Base-by-base conservation (phyloP, 345 rosid species). In the Brassica incana region DNA sequence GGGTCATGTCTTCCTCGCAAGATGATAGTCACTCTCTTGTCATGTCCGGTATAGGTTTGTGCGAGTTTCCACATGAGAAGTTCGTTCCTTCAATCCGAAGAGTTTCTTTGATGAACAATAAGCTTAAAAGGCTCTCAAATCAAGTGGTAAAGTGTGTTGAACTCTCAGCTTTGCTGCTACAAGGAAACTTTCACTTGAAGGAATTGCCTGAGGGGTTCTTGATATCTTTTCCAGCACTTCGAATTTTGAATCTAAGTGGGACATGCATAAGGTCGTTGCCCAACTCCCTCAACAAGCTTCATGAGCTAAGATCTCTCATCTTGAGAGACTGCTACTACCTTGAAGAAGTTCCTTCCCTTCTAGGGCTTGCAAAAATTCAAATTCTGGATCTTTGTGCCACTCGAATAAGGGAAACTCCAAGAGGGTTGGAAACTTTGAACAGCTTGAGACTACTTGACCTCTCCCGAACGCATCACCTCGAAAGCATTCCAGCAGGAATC, bases 41-140 rank as follows among this genome's bases (percentile, higher is more conserved):
- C 75, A 69, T 10, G 35, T 73, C 86, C 67, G 87, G 85, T 4
- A 64, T 25, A 18, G 82, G 84, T 4, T 56, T 87, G 70, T 25
- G 16, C 3, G 56, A 77, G 69, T 61, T 81, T 73, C 67, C 79
- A 7, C 75, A 48, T 25, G 52, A 64, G 8, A 80, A 72, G 79
- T 77, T 81, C 0, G 40, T 23, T 12, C 20, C 80, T 1, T 76
- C 84, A 66, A 35, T 87, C 25, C 76, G 27, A 43, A 80, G 85
- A 77, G 72, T 86, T 75, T 85, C 91, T n/a, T 75, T 86, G 58
- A 83, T 84, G 87, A 82, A 81, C 32, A 86, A 67, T 70, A 65
- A 80, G 16, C 80, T 83, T 20, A 9, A 54, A 30, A 67, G 9
- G 29, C 63, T 86, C 15, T 81, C 84, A 8, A 4, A 59, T 20